Evolutionary conservation across 805 yeast species (phyloP), one percentile per base, ranked within the genome.

Genomic region (Ogataea pini): DNA sequence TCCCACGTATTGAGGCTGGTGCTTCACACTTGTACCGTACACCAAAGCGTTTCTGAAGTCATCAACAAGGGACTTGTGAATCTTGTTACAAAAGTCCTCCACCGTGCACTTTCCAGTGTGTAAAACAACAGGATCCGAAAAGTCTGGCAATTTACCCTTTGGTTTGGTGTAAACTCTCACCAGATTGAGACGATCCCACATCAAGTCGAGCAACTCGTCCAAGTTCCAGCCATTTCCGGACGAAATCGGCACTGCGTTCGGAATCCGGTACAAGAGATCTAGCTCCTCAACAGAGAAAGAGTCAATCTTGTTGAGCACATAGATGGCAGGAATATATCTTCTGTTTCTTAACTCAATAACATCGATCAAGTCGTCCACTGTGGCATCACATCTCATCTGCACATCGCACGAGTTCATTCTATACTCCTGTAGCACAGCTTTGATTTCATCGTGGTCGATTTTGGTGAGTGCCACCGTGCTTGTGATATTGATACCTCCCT

Each of bases 161-260:
- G 99, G 99, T 64, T 92, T 94, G 6, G 99, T 94, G 71, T 92
- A 94, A 17, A 94, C 97, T 65, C 99, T 83, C 34, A 92, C 98
- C 62, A 94, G 75, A 58, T 88, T 84, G 61, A 94, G 78, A 65
- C 85, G 80, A 47, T 84, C 88, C 99, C 99, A 94, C 98, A 94
- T 94, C 65, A 82, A 76, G 63, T 92, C 96, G 58, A 94, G 75
- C 58, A 94, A 77, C 70, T 92, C 98, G 69, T 94, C 99, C 64
- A 94, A 74, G 65, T 94, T 94, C 99, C 99, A 94, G 57, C 95
- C 96, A 64, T 86, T 79, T 54, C 96, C 98, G 7, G 97, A 86
- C 8, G 97, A 88, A 52, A 94, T 92, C 33, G 99, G 99, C 44
- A 94, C 96, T 7, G 98, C 97, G 70, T 94, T 84, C 43, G 99